Evolutionary conservation across 257 asterid genomes (phyloP).

Genomic region (Galeopsis tetrahit): DNA sequence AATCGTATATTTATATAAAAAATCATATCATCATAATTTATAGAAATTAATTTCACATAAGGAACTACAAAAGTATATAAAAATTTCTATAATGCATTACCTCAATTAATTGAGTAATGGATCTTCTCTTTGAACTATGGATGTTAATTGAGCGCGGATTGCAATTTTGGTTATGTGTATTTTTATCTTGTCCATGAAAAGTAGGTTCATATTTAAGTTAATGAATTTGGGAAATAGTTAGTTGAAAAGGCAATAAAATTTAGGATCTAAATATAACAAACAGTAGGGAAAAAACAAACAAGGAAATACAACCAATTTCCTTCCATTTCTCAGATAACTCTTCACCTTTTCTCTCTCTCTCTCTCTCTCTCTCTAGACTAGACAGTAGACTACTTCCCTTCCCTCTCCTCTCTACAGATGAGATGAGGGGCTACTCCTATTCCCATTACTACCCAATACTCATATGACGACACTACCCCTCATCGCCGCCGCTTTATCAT

Average conservation of each 20-base stretch:
- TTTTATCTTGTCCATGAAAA: too few relatives aligned
- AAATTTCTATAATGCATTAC: too few relatives aligned
- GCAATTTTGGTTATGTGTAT: too few relatives aligned
- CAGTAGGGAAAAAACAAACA: neutral
- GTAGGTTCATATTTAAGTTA: too few relatives aligned
- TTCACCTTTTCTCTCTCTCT: conserved; percentile 26
- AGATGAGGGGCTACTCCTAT: conserved; percentile 43
- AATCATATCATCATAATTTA: too few relatives aligned
- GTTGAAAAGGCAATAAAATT: neutral
- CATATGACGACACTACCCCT: conserved; percentile 54
- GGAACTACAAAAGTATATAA: too few relatives aligned
- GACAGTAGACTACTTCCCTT: neutral
- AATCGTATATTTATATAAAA: too few relatives aligned
- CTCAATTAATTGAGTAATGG: too few relatives aligned
- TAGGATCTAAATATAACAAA: neutral
- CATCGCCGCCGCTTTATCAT: conserved; percentile 33
- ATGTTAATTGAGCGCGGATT: too few relatives aligned
- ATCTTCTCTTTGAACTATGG: too few relatives aligned
- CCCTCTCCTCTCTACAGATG: conserved; percentile 46
- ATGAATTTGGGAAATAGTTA: neutral
- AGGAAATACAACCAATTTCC: neutral
- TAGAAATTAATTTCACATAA: too few relatives aligned
- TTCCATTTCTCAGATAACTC: neutral
- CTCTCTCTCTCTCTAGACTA: conserved; percentile 22
- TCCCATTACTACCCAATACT: conserved; percentile 21